Base-by-base conservation (phyloP, 2,329 filamentous ascomycete genomes). In the Lachnellula arida region DNA sequence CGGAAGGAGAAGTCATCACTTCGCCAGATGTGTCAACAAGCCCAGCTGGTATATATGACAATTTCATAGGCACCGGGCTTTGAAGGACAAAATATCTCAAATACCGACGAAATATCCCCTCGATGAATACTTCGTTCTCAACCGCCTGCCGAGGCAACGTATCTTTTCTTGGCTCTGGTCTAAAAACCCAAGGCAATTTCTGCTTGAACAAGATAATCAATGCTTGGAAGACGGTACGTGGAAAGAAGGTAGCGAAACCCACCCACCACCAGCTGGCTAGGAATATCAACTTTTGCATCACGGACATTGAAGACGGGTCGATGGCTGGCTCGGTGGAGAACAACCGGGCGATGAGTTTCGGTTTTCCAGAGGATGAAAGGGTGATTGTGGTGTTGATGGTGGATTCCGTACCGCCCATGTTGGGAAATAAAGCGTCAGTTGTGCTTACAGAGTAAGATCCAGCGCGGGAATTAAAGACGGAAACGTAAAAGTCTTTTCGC, bases 401-500 rank as follows among this genome's bases (percentile, higher is more conserved):
- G 3, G 68, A 68, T 19, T 72, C 69, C 49, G 70, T 69, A 9
- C 68, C 71, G 25, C 73, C 64, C 67, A 75, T 71, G 5, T 60
- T 59, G 2, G 71, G 69, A 4, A 63, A 68, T 11, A 83, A 70
- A 3, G 78, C 76, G 61, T 86, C 79, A 56, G 68, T 70, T 1
- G 78, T 75, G 11, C 72, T 63, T 14, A 85, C 64, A 1, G 76
- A 80, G 64, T 84, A 86, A 0, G 71, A 72, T 2, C 81, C 81
- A 51, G 79, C 78, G 32, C 79, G 75, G 5, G 79, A 81, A 67
- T 88, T 91, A 75, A 91, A 91, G 0, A 86, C 85, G 1, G 86
- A 91, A 17, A 90, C 85, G 65, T 90, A 87, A 60, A 91, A 89
- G 61, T 89, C 86, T 63, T 92, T 91, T 5, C 73, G 70, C 81